phyloP scores from a whole-genome alignment of 306 rosid genomes.

The Potentilla sterilis region DNA sequence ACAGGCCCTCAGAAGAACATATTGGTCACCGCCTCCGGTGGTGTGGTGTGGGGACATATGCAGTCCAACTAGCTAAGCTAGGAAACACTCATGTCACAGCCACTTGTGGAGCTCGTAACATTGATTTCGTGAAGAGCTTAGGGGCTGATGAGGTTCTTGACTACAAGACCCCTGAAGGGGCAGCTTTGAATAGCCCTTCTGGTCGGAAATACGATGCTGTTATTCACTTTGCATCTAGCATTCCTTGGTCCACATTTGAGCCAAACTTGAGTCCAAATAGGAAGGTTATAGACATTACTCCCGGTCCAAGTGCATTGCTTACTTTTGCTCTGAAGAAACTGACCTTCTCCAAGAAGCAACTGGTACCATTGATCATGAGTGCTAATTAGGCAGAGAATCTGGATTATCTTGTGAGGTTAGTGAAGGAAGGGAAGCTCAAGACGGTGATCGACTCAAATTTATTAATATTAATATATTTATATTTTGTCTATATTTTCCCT shows the following conservation, averaged over 20 bases:
- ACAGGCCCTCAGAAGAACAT: slow-evolving; percentile 44
- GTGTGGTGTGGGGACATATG: slow-evolving; percentile 79
- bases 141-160: slow-evolving; percentile 84
- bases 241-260: slow-evolving; percentile 78
- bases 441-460: slow-evolving; percentile 64
- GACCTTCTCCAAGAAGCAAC: slow-evolving; percentile 64
- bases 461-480: too few species aligned
- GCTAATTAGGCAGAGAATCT: slow-evolving; percentile 49
- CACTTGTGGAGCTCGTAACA: slow-evolving; percentile 80
- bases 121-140: slow-evolving; percentile 51
- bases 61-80: slow-evolving; percentile 78
- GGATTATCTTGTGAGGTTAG: slow-evolving; percentile 54
- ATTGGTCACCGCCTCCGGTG: slow-evolving; percentile 78
- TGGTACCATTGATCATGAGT: slow-evolving; percentile 46
- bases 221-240: slow-evolving; percentile 49
- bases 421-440: slow-evolving; percentile 71
- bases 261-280: slow-evolving; percentile 57
- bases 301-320: slow-evolving; percentile 29
- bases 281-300: slow-evolving; percentile 66
- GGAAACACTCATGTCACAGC: slow-evolving; percentile 80
- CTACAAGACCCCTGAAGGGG: slow-evolving; percentile 71
- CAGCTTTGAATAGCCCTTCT: slow-evolving; percentile 66
- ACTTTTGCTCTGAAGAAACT: slow-evolving; percentile 50
- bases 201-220: slow-evolving; percentile 64
- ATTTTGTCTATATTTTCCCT: too few species aligned